These are phyloP conservation scores for Candida sojae DNA, from an alignment of 1,139 yeast species.

Conservation along the genomic window DNA sequence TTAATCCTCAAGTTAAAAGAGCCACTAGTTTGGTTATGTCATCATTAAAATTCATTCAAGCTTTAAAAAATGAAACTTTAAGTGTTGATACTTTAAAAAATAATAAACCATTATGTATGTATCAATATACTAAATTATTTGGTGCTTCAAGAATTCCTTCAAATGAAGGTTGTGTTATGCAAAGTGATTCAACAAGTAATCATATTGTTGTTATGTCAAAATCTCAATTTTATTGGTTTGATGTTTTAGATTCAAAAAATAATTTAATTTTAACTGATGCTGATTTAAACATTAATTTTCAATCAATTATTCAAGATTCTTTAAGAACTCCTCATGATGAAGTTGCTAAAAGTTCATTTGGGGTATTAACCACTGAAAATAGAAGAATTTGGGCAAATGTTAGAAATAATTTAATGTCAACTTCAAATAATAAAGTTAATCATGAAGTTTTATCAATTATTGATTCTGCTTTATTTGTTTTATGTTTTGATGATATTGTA, in stretches of 20 bases:
- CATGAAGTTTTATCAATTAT: conserved; percentile 70
- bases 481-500: conserved; percentile 78
- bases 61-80: conserved; percentile 71
- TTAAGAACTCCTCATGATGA: conserved; percentile 59
- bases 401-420: conserved; percentile 50
- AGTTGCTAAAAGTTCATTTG: conserved; percentile 80
- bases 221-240: conserved; percentile 93
- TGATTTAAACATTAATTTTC: conserved; percentile 73
- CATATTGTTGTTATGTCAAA: conserved; percentile 84
- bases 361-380: conserved; percentile 86
- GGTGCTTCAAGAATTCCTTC: conserved; percentile 89
- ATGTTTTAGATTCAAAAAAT: conserved; percentile 73
- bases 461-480: conserved; percentile 78
- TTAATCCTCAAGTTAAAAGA: conserved; percentile 69
- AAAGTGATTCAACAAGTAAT: conserved; percentile 70
- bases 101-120: conserved; percentile 79
- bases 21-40: conserved; percentile 83
- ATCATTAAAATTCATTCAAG: conserved; percentile 75
- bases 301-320: conserved; percentile 75
- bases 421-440: conserved; percentile 45
- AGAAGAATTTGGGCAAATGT: conserved; percentile 82
- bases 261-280: conserved; percentile 71
- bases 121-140: conserved; percentile 81
- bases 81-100: conserved; percentile 71
- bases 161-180: conserved; percentile 77